Base-by-base conservation (phyloP, 352 stramenopile species). In the Discostella stelligera region DNA sequence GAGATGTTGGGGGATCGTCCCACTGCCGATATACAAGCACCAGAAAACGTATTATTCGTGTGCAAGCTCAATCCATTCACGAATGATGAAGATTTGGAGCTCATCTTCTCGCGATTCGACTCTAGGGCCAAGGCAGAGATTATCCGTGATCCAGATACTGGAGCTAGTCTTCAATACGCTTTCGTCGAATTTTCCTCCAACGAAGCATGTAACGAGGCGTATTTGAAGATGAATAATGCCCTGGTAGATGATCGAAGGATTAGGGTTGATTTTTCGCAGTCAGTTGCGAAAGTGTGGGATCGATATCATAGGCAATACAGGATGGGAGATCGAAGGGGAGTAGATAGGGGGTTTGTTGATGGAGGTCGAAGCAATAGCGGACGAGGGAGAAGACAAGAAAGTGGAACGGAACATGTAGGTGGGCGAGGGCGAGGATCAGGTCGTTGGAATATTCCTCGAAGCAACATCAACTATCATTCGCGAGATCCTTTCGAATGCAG, bases 201-300 rank as follows among this genome's bases (percentile, higher is more conserved):
- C 3, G 82, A 96, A 54, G 89, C 97, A 71, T 98, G 96, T 63
- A 87, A 91, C 30, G 91, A 98, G 81, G 97, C 97, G 8, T 99
- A 98, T 82, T 97, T 98, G 69, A 99, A 99, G 92, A 99, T 99
- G 97, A 99, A 99, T 88, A 99, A 99, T 89, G 96, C 98, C 11
- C 82, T 99, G 23, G 93, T 99, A 18, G 97, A 99, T 87, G 97
- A 99, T 80, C 92, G 97, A 18, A 93, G 96, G 32, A 97, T 97
- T 61, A 86, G 94, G 39, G 95, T 98, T 54, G 97, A 99, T 83
- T 99, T 99, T 67, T 98, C 91, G 72, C 97, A 99, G 79, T 98
- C 94, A 30, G 97, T 99, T 0, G 95, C 96, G 6, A 98, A 99
- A 80, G 84, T 98, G 6, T 99, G 97, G 97, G 97, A 98, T 84